phyloP scores from a whole-genome alignment of 2,329 filamentous ascomycete species.

The Canariomyces notabilis region DNA sequence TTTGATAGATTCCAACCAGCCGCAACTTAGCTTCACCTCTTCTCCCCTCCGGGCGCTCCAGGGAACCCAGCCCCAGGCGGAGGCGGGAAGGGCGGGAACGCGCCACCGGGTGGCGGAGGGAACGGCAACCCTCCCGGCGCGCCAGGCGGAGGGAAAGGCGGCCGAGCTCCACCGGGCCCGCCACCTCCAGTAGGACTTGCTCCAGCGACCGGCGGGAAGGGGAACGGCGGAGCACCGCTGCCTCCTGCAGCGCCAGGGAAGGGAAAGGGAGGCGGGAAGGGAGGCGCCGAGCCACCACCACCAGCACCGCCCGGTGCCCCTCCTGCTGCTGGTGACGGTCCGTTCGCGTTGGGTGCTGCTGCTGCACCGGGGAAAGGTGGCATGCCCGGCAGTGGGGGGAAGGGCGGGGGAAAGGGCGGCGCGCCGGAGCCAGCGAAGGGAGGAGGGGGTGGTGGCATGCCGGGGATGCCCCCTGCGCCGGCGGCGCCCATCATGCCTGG shows the following conservation, averaged over 20 bases:
- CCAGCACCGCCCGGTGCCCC: neutral
- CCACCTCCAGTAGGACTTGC: slow-evolving; percentile 1
- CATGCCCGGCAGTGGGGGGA: slow-evolving; percentile 13
- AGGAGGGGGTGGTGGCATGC: slow-evolving; percentile 23
- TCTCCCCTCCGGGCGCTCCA: neutral
- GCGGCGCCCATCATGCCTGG: slow-evolving; percentile 45
- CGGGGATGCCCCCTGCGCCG: slow-evolving; percentile 39
- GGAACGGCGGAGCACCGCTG: slow-evolving; percentile 16
- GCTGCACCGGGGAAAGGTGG: slow-evolving; percentile 5
- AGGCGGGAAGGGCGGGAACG: slow-evolving; percentile 44
- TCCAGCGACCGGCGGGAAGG: slow-evolving; percentile 22
- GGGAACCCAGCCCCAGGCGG: slow-evolving; percentile 26
- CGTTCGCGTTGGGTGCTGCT: neutral
- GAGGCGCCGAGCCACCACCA: slow-evolving; percentile 4
- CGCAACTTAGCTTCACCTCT: neutral
- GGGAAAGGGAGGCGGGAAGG: slow-evolving; percentile 16
- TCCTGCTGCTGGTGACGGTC: neutral
- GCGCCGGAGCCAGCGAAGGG: slow-evolving; percentile 23
- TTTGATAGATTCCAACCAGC: neutral
- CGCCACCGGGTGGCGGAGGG: slow-evolving; percentile 19
- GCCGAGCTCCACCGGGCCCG: slow-evolving; percentile 30
- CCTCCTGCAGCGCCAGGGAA: slow-evolving; percentile 34
- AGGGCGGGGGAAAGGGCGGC: neutral
- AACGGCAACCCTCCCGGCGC: slow-evolving; percentile 25
- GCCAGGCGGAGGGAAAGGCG: slow-evolving; percentile 25